phyloP scores from a whole-genome alignment of 176 grass and related monocot genomes.

The Bromus sterilis region DNA sequence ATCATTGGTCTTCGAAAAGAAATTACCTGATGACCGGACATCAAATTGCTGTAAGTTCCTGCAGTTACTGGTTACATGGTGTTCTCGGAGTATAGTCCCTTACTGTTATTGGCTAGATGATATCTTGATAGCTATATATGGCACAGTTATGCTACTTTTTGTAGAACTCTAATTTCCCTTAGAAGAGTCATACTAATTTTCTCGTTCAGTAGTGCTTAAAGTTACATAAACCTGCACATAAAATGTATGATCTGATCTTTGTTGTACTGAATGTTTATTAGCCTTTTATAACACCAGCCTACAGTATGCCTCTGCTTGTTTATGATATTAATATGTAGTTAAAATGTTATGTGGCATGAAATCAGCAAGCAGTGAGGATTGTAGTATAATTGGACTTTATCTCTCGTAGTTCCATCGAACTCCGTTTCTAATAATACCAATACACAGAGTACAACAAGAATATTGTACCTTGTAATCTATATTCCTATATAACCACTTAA shows the following conservation, averaged over 20 bases:
- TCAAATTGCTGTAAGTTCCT: slow-evolving; percentile 33
- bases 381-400: background rate
- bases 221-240: background rate
- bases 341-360: background rate
- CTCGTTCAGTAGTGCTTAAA: background rate
- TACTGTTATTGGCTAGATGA: background rate
- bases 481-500: too few relatives aligned
- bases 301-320: background rate
- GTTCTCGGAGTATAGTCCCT: background rate
- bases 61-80: background rate
- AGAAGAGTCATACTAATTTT: background rate
- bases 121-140: background rate
- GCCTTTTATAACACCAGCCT: background rate
- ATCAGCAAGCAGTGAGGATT: background rate
- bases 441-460: background rate
- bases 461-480: background rate
- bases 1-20: background rate
- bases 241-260: background rate
- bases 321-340: background rate
- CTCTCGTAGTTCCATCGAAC: background rate
- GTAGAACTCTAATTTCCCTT: background rate
- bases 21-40: slow-evolving; percentile 7
- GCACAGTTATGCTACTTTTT: background rate
- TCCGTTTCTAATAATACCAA: background rate
- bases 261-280: background rate